These are phyloP conservation scores for Cinchona pubescens DNA, from an alignment of 257 asterid genomes.

Conservation along the genomic window DNA sequence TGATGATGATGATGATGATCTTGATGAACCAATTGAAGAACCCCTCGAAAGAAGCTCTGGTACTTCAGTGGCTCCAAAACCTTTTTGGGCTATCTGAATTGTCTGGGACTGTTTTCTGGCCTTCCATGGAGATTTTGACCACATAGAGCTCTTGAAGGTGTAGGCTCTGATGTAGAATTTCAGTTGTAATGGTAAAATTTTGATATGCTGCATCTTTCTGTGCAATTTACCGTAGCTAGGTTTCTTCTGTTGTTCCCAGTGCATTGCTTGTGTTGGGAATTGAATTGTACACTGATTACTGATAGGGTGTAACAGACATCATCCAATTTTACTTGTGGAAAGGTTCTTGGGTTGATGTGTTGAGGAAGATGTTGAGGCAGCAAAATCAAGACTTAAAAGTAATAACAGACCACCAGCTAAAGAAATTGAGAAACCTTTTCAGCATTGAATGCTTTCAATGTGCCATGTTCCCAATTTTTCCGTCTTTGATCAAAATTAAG, in stretches of 20 bases:
- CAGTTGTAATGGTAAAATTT: not conserved
- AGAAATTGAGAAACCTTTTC: not conserved
- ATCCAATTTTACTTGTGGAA: not conserved
- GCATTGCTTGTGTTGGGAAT: not conserved
- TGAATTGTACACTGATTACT: no score
- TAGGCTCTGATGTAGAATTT: not conserved
- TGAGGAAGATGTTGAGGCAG: not conserved
- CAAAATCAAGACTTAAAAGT: not conserved
- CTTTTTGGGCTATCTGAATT: constrained; percentile 69
- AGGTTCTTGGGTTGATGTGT: not conserved
- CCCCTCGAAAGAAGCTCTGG: constrained; percentile 29
- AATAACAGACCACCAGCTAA: not conserved
- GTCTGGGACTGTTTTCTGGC: not conserved
- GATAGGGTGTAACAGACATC: not conserved
- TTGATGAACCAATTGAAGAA: constrained; percentile 22
- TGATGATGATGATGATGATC: constrained; percentile 46
- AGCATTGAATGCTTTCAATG: not conserved
- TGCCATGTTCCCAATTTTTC: not conserved
- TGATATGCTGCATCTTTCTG: not conserved
- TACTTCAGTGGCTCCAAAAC: constrained; percentile 44
- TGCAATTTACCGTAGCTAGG: not conserved
- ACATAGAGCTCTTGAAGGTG: constrained; percentile 1
- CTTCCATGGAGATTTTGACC: not conserved
- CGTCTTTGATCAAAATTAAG: no score
- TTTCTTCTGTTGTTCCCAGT: not conserved